Conservation (phyloP, 1,284 basidiomycete species). For the Chalciporus sp. region DNA sequence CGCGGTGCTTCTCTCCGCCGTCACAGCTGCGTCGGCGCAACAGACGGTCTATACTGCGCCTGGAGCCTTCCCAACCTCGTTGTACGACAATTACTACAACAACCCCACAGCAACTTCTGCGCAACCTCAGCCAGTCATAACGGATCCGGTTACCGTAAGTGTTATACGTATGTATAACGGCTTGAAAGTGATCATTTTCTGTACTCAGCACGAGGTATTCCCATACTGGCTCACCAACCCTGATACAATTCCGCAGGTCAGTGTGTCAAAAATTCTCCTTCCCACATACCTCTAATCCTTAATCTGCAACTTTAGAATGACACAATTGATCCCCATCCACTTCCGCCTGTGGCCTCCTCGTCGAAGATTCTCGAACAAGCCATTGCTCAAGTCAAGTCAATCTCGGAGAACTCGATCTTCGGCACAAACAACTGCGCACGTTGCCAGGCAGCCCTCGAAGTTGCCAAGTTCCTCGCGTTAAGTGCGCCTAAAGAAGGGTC, state of each 20-base stretch:
- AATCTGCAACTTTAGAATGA: conserved; percentile 41
- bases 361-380: conserved; percentile 51
- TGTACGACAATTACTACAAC: conserved; percentile 69
- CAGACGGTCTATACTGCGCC: conserved; percentile 57
- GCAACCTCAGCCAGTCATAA: conserved; percentile 71
- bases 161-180: neutral
- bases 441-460: conserved; percentile 63
- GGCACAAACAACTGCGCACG: conserved; percentile 55
- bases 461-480: conserved; percentile 67
- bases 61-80: conserved; percentile 65
- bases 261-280: neutral
- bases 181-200: neutral
- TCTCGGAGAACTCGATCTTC: conserved; percentile 53
- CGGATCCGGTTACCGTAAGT: conserved; percentile 64
- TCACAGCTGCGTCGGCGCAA: conserved; percentile 16
- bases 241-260: conserved; percentile 50
- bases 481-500: conserved; percentile 68
- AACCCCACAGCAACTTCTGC: conserved; percentile 66
- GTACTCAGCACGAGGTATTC: conserved; percentile 53
- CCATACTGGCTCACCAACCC: conserved; percentile 63
- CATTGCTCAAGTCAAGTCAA: conserved; percentile 54
- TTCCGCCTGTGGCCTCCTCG: conserved; percentile 56
- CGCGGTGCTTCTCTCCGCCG: conserved; percentile 9
- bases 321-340: conserved; percentile 62
- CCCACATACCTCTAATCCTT: neutral